These are phyloP conservation scores for Xanthoconium stramineum DNA, from an alignment of 768 basidiomycete species.

Conservation along the genomic window DNA sequence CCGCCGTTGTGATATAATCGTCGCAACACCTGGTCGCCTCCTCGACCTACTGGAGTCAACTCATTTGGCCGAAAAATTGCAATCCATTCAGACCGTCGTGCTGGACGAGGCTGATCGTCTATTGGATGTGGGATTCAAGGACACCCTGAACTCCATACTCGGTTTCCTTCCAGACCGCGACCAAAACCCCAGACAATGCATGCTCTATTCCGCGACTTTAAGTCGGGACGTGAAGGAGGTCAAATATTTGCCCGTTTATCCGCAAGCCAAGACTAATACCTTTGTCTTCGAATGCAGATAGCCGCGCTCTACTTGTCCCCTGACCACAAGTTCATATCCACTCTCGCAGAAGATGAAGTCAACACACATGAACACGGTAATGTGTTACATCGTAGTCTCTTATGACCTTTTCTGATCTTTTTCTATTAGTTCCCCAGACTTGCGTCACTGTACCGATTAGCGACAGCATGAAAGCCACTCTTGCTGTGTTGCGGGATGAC, in stretches of 20 bases:
- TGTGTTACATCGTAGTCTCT: background rate
- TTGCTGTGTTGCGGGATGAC: conserved; percentile 40
- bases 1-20: conserved; percentile 49
- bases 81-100: conserved; percentile 44
- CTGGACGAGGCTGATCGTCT: conserved; percentile 76
- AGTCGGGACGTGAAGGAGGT: conserved; percentile 63
- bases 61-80: conserved; percentile 35
- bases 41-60: conserved; percentile 61
- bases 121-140: conserved; percentile 70
- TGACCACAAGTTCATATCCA: conserved; percentile 50
- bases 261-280: background rate
- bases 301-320: conserved; percentile 25
- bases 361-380: conserved; percentile 62
- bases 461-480: conserved; percentile 39
- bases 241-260: conserved; percentile 5
- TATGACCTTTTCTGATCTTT: background rate
- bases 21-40: conserved; percentile 76
- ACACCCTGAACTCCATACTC: conserved; percentile 64
- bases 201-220: conserved; percentile 75
- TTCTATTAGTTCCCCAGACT: conserved; percentile 45
- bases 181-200: conserved; percentile 56
- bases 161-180: conserved; percentile 38
- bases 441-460: conserved; percentile 40
- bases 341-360: conserved; percentile 52
- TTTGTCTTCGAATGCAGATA: conserved; percentile 15